A percentile compares a stretch with the other conserved stretches of the same genome.
phyloP scores from a whole-genome alignment of 2,329 filamentous ascomycete genomes.

The Sporothrix pseudoabietina region DNA sequence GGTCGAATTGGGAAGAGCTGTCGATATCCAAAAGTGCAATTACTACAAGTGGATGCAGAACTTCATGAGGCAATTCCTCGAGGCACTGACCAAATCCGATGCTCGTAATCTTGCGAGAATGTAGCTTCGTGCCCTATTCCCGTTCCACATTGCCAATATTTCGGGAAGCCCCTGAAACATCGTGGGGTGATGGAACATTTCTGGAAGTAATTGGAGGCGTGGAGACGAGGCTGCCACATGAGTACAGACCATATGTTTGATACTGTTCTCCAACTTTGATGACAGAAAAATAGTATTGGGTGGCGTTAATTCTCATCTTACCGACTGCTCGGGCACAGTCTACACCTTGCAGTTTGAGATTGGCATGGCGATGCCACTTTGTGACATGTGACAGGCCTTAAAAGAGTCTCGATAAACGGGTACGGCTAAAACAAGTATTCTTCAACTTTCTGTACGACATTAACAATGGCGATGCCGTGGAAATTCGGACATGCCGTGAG shows the following conservation, averaged over 20 bases:
- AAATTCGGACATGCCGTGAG: background rate
- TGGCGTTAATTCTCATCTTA: constrained; percentile 5
- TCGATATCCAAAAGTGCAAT: background rate
- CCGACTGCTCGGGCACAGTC: background rate
- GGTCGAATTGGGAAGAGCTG: background rate
- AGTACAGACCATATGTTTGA: background rate
- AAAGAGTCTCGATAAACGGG: background rate
- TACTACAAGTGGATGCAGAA: background rate
- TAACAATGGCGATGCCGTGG: background rate
- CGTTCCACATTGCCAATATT: background rate
- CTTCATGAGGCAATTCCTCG: no score
- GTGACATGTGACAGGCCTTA: background rate
- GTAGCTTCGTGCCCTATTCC: no score
- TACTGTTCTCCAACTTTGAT: background rate
- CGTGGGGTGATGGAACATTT: constrained; percentile 17
- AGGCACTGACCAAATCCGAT: background rate
- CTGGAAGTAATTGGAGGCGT: background rate
- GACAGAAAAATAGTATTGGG: background rate
- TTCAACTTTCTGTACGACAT: background rate
- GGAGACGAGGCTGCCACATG: background rate
- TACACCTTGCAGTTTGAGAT: background rate
- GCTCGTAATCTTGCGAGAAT: background rate
- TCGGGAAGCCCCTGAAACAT: constrained; percentile 9
- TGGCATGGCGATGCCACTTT: constrained; percentile 1
- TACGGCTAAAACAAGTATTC: no score